Evolutionary conservation across 1,139 yeast genomes (phyloP), one percentile per base, ranked within the genome.

Genomic region (Yamadazyma atmosphaerica): DNA sequence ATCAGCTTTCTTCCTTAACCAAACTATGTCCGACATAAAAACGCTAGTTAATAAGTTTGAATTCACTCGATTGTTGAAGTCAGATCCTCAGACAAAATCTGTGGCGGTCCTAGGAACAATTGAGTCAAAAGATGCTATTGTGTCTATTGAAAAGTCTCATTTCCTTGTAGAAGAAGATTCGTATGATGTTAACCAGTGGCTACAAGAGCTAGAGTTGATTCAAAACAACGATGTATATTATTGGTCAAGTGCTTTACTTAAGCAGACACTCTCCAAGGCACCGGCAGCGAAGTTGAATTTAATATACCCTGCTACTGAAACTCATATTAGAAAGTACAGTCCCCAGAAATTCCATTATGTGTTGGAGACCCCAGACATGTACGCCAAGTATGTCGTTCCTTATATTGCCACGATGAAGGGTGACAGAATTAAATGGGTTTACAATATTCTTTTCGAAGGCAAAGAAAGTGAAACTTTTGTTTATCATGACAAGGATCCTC

Each of bases 261-360:
- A 52, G 3, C 86, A 82, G 50, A 64, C 68, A 34, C 48, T 83
- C 18, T 45, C 51, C 1, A 67, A 66, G 0, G 45, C 49, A 0
- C 89, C 95, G 0, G 74, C 81, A 0, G 83, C 84, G 10, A 90
- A 90, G 54, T 55, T 87, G 41, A 88, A 84, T 50, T 49, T 92
- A 43, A 83, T 92, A 14, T 88, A 79, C 57, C 99, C 99, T 1
- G 98, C 98, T 0, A 84, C 96, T 0, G 83, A 81, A 38, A 77
- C 83, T 8, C 98, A 92, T 55, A 81, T 92, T 40, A 74, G 74
- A 39, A 92, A 92, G 61, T 88, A 79, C 54, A 70, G 77, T 12
- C 66, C 62, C 13, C 90, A 85, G 51, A 61, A 61, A 15, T 50
- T 59, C 30, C 88, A 83, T 50, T 65, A 84, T 53, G 72, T 92